Conservation (phyloP, 768 basidiomycete genomes). For the Xerocomus brunneocitrinus region DNA sequence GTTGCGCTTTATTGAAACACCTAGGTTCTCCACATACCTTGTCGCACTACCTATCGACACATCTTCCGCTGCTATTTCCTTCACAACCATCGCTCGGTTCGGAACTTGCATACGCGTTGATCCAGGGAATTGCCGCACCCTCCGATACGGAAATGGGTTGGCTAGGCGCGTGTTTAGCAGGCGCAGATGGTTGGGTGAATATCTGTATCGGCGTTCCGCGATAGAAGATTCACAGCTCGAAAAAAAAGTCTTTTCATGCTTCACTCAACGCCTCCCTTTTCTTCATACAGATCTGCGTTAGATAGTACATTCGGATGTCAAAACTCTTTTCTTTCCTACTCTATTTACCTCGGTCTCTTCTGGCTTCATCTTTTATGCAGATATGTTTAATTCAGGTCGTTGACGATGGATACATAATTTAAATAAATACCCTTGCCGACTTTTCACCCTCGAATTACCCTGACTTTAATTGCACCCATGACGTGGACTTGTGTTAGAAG, state of each 20-base stretch:
- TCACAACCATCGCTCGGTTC: slow-evolving; percentile 37
- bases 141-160: slow-evolving; percentile 88
- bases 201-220: slow-evolving; percentile 67
- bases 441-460: neutral
- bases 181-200: slow-evolving; percentile 94
- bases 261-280: neutral
- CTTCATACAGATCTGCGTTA: neutral
- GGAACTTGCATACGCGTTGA: slow-evolving; percentile 68
- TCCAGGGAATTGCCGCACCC: slow-evolving; percentile 83
- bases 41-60: slow-evolving; percentile 57
- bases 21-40: slow-evolving; percentile 73
- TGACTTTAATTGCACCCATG: neutral
- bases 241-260: neutral
- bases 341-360: slow-evolving; percentile 5
- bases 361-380: slow-evolving; percentile 1
- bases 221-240: slow-evolving; percentile 9
- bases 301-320: neutral
- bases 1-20: neutral
- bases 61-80: slow-evolving; percentile 80
- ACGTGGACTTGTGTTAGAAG: neutral
- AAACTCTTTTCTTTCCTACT: neutral
- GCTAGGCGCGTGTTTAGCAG: slow-evolving; percentile 88
- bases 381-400: slow-evolving; percentile 7
- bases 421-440: slow-evolving; percentile 6
- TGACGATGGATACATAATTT: slow-evolving; percentile 11